Evolutionary conservation across 805 yeast genomes (phyloP).

Genomic region (Wickerhamomyces sydowiorum): DNA sequence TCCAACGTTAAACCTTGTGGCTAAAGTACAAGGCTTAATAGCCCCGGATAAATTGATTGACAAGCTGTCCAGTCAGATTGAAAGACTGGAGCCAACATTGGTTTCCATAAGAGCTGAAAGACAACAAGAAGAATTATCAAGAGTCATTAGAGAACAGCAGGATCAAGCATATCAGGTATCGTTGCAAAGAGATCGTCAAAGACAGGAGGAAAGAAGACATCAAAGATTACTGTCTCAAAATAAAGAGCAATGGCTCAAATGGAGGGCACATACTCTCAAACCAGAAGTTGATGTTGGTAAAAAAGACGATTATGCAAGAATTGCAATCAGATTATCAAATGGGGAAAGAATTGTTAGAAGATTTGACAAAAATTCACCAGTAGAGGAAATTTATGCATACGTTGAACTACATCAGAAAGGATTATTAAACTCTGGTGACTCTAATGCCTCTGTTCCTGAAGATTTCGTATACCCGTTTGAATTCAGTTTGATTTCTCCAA

Average conservation of each 20-base stretch:
- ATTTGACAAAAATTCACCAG: constrained; percentile 37
- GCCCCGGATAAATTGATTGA: constrained; percentile 37
- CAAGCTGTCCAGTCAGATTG: constrained; percentile 39
- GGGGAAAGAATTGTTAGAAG: constrained; percentile 55
- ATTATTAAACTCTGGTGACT: constrained; percentile 16
- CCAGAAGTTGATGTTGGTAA: constrained; percentile 24
- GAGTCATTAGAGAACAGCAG: constrained; percentile 61
- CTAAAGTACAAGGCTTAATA: constrained; percentile 55
- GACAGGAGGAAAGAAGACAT: constrained; percentile 36
- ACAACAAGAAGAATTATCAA: constrained; percentile 51
- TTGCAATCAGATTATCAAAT: constrained; percentile 62
- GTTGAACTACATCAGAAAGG: constrained; percentile 46
- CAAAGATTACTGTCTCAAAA: constrained; percentile 17
- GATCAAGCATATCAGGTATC: constrained; percentile 73
- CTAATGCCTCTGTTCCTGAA: constrained; percentile 25
- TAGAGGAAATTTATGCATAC: constrained; percentile 67
- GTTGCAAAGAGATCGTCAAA: constrained; percentile 57
- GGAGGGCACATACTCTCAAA: constrained; percentile 34
- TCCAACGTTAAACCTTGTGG: constrained; percentile 56
- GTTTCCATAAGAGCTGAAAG: constrained; percentile 56
- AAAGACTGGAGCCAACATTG: constrained; percentile 57
- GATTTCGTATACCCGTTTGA: constrained; percentile 39
- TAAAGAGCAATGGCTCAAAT: constrained; percentile 39
- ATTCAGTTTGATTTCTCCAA: constrained; percentile 49
- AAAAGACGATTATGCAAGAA: constrained; percentile 39